These are phyloP conservation scores for Thraustotheca clavata DNA, from an alignment of 352 stramenopile species.

Conservation along the genomic window DNA sequence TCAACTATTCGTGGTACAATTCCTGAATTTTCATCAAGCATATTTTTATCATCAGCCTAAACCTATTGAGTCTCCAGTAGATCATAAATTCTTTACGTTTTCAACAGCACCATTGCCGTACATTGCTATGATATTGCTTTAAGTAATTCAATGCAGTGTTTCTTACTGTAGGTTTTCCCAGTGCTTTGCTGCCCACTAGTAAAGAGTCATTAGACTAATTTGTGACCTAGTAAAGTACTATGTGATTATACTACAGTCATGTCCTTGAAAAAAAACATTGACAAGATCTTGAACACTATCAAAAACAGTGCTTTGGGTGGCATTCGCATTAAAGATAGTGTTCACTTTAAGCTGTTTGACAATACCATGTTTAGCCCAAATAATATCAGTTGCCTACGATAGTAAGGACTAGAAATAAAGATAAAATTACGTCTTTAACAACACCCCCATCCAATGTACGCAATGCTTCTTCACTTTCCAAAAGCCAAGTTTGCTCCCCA, in stretches of 20 bases:
- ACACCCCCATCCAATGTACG: not conserved
- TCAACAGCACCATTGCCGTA: not conserved
- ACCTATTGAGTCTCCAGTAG: not conserved
- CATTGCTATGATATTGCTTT: constrained; percentile 1
- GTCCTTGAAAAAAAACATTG: not conserved
- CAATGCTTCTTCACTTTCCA: no score
- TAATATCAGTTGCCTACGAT: not conserved
- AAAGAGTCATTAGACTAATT: not conserved
- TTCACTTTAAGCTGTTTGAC: constrained; percentile 5
- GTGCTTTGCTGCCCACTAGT: constrained; percentile 6
- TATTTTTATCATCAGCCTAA: not conserved
- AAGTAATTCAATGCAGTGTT: not conserved
- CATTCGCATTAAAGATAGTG: not conserved
- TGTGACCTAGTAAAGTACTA: constrained; percentile 2
- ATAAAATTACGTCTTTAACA: no score
- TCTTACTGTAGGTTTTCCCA: constrained; percentile 17
- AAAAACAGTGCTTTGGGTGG: not conserved
- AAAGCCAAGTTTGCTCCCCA: no score
- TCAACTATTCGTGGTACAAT: constrained; percentile 52
- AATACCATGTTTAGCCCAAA: constrained; percentile 10
- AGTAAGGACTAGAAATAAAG: no score
- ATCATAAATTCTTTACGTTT: not conserved
- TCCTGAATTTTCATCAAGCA: constrained; percentile 26
- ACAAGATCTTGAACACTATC: not conserved
- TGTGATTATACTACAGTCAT: constrained; percentile 11